Percentiles rank a stretch among this genome's conserved stretches.
These are phyloP conservation scores for Sarocladiaceae sp. DNA, from an alignment of 2,329 filamentous ascomycete genomes.

Conservation along the genomic window DNA sequence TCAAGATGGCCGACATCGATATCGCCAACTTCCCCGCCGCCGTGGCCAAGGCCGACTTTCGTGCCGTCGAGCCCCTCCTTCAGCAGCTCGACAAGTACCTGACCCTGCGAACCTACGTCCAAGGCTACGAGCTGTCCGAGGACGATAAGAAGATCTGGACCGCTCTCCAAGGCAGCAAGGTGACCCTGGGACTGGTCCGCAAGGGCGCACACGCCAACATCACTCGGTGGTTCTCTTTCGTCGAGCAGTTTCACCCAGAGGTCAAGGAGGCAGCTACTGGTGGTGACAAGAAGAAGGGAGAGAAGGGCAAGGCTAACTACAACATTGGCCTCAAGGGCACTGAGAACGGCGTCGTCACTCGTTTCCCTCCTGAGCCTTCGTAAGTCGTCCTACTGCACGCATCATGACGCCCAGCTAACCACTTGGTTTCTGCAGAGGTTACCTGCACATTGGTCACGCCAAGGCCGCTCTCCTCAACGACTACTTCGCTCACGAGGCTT, in stretches of 20 bases:
- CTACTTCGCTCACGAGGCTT: conserved; percentile 92
- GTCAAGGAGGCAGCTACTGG: conserved; percentile 61
- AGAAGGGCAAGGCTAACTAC: conserved; percentile 79
- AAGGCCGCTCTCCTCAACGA: conserved; percentile 93
- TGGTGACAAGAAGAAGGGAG: conserved; percentile 66
- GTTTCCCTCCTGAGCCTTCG: conserved; percentile 92
- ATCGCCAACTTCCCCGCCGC: background rate
- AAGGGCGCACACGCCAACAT: conserved; percentile 74
- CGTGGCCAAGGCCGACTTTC: background rate
- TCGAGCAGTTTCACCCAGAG: conserved; percentile 79
- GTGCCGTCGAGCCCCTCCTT: background rate
- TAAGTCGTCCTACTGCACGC: conserved; percentile 33
- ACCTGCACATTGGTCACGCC: conserved; percentile 92
- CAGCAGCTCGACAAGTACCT: conserved; percentile 76
- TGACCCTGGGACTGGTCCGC: conserved; percentile 73
- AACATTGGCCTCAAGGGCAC: conserved; percentile 82
- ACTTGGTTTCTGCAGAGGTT: conserved; percentile 48
- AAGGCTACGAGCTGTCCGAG: conserved; percentile 71
- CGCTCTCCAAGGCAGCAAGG: conserved; percentile 63
- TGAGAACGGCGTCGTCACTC: conserved; percentile 83
- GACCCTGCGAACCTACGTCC: conserved; percentile 76
- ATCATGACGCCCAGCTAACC: background rate
- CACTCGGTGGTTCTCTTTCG: conserved; percentile 79
- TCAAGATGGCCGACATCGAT: background rate
- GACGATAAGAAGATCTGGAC: conserved; percentile 81